Conservation (phyloP, 345 rosid genomes). For the Adansonia digitata region DNA sequence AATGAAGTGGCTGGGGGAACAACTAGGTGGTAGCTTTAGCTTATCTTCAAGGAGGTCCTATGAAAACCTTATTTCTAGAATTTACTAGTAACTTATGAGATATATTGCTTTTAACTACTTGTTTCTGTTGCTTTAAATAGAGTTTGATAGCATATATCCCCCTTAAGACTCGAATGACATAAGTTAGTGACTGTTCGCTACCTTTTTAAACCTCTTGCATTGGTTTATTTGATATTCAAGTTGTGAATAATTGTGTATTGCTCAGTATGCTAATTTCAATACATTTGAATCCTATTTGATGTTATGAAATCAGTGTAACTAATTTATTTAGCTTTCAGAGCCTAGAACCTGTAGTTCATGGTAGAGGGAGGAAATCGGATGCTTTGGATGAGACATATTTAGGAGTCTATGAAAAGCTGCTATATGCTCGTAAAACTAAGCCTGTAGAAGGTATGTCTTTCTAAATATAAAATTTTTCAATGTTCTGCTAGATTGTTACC, state of each 20-base stretch:
- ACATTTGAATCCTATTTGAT: not conserved
- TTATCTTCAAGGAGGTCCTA: not conserved
- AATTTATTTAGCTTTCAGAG: constrained; percentile 33
- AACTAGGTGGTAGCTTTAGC: not conserved
- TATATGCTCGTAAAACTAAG: constrained; percentile 83
- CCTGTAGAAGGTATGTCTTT: constrained; percentile 68
- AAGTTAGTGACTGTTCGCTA: not conserved
- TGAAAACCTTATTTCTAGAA: not conserved
- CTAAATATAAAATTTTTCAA: not conserved
- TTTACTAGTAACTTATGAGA: not conserved
- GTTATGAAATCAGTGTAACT: not conserved
- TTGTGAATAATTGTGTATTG: not conserved
- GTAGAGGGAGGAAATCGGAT: constrained; percentile 70
- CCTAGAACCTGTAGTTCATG: constrained; percentile 82
- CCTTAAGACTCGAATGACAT: not conserved
- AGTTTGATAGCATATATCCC: not conserved
- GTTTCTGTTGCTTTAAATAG: not conserved
- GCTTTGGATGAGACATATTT: constrained; percentile 80
- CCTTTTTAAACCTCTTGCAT: not conserved
- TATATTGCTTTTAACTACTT: not conserved
- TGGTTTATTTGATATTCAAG: not conserved
- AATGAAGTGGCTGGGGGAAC: not conserved
- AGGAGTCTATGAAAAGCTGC: constrained; percentile 68
- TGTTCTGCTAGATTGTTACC: not conserved
- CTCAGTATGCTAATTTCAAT: not conserved